phyloP scores from a whole-genome alignment of 257 asterid species.

The Solanum sejunctum region DNA sequence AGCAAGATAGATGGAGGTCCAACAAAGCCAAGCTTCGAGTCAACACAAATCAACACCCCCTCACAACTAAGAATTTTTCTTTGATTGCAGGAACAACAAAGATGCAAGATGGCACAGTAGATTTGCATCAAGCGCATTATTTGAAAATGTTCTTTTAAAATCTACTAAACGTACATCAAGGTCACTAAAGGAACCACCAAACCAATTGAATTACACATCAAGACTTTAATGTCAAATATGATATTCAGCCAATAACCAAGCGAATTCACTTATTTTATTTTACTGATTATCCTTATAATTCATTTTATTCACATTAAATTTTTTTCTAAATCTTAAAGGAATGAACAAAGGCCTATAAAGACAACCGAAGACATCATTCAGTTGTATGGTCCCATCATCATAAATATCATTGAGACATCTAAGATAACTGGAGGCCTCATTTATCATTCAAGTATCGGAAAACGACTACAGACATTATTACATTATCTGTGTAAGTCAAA shows the following conservation, averaged over 20 bases:
- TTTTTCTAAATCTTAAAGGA: too few relatives aligned
- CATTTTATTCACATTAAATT: neutral
- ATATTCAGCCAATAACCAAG: neutral
- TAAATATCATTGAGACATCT: neutral
- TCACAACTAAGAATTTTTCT: too few relatives aligned
- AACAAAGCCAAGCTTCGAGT: neutral
- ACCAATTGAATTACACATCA: neutral
- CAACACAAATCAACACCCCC: neutral
- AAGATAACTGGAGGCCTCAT: neutral
- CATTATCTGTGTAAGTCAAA: too few relatives aligned
- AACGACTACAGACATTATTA: too few relatives aligned
- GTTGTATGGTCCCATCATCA: rapidly evolving
- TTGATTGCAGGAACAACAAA: too few relatives aligned
- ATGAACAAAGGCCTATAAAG: too few relatives aligned
- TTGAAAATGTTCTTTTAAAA: too few relatives aligned
- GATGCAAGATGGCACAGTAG: neutral
- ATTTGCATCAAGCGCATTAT: neutral
- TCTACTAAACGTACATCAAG: too few relatives aligned
- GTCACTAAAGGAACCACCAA: neutral
- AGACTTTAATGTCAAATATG: too few relatives aligned
- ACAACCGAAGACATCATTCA: too few relatives aligned
- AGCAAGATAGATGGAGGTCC: neutral
- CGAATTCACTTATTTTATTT: neutral
- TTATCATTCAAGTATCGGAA: neutral
- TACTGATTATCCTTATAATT: too few relatives aligned